Evolutionary conservation across 2,329 filamentous ascomycete species (phyloP).

Genomic region (Lizonia empirigonia): DNA sequence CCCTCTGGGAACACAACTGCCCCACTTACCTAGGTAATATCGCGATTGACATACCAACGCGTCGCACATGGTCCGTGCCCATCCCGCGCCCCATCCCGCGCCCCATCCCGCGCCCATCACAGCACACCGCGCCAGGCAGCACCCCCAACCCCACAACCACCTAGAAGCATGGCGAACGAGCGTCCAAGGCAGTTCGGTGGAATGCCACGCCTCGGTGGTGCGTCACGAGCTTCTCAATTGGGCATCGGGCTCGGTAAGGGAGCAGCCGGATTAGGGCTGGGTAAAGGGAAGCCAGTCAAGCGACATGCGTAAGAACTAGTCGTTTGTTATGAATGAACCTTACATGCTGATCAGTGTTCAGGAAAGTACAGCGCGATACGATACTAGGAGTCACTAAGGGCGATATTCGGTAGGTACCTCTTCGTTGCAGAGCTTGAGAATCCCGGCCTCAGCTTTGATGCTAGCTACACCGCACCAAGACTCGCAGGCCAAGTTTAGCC

Average conservation of each 20-base stretch:
- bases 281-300: slow-evolving; percentile 26
- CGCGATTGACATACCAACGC: too few relatives aligned
- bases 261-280: slow-evolving; percentile 22
- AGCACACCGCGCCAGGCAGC: neutral
- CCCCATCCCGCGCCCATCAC: too few relatives aligned
- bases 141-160: slow-evolving; percentile 1
- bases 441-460: too few relatives aligned
- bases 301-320: slow-evolving; percentile 33
- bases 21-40: too few relatives aligned
- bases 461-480: neutral
- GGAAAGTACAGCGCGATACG: slow-evolving; percentile 41
- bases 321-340: neutral
- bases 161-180: slow-evolving; percentile 9
- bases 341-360: slow-evolving; percentile 19
- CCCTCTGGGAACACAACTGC: too few relatives aligned
- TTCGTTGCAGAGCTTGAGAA: neutral
- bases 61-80: neutral
- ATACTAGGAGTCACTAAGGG: slow-evolving; percentile 42
- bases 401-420: slow-evolving; percentile 39
- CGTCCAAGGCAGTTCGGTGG: slow-evolving; percentile 13
- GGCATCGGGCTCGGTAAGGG: slow-evolving; percentile 31
- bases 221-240: slow-evolving; percentile 19
- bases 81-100: neutral
- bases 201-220: neutral
- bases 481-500: neutral